Evolutionary conservation across 1,284 basidiomycete species (phyloP).

Genomic region (Grifola frondosa): DNA sequence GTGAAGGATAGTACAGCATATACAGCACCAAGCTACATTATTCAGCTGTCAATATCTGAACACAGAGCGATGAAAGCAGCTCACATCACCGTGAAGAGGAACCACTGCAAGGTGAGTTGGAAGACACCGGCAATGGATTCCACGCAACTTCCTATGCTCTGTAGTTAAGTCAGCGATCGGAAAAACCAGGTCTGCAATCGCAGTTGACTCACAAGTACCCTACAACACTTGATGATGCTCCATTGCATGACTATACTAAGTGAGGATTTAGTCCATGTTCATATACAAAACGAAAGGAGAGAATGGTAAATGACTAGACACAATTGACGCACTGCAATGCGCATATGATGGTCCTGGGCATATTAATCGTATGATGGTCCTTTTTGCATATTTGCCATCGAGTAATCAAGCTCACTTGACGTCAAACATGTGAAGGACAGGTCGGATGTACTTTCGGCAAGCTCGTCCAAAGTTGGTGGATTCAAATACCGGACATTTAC

Average conservation of each 20-base stretch:
- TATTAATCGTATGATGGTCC: too few species aligned
- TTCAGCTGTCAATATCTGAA: neutral
- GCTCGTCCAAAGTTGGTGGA: too few species aligned
- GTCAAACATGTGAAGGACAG: too few species aligned
- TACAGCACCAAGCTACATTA: constrained; percentile 77
- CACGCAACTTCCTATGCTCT: constrained; percentile 75
- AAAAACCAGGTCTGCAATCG: neutral
- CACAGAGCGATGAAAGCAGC: constrained; percentile 29
- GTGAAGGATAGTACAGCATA: constrained; percentile 87
- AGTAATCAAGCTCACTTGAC: too few species aligned
- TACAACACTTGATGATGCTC: constrained; percentile 83
- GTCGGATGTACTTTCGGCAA: too few species aligned
- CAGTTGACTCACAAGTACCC: constrained; percentile 58
- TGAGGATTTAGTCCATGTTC: too few species aligned
- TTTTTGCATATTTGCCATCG: too few species aligned
- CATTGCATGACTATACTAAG: constrained; percentile 84
- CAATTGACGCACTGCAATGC: too few species aligned
- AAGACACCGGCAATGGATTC: constrained; percentile 84
- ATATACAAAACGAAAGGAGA: too few species aligned
- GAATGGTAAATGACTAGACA: too few species aligned
- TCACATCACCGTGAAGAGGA: constrained; percentile 83
- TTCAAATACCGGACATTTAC: too few species aligned
- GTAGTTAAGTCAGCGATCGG: neutral
- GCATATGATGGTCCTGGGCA: too few species aligned
- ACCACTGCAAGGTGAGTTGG: constrained; percentile 86